Evolutionary conservation across 139 green algal genomes (phyloP).

Genomic region (Chlorella vulgaris): DNA sequence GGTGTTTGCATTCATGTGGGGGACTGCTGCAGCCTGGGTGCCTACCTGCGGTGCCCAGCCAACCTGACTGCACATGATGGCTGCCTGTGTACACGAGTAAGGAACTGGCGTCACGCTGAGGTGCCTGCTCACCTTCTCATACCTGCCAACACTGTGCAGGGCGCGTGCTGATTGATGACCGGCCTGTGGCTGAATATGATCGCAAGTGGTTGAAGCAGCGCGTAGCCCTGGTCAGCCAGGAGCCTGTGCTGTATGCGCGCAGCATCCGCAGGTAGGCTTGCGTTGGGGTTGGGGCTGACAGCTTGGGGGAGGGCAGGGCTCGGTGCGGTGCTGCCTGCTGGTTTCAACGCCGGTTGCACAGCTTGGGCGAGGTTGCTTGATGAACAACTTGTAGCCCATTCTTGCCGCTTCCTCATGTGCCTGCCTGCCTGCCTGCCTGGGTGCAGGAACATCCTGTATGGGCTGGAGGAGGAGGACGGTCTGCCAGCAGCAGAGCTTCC

Average conservation of each 20-base stretch:
- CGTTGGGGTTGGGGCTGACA: neutral
- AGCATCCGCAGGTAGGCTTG: constrained; percentile 60
- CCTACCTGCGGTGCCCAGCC: no score
- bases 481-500: constrained; percentile 34
- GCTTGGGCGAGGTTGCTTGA: neutral
- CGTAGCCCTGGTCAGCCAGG: constrained; percentile 78
- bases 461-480: constrained; percentile 67
- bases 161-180: constrained; percentile 78
- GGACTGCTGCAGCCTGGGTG: neutral
- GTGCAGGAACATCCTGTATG: constrained; percentile 85
- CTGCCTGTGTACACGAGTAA: no score
- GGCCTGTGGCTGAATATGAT: constrained; percentile 65
- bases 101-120: no score
- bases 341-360: no score
- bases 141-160: constrained; percentile 29
- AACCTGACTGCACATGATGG: no score
- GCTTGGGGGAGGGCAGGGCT: no score
- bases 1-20: neutral
- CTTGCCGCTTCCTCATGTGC: neutral
- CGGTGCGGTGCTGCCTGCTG: no score
- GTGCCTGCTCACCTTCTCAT: neutral
- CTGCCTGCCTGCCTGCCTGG: no score
- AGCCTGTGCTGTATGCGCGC: constrained; percentile 85
- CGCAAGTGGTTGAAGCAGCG: constrained; percentile 63
- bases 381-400: neutral